Evolutionary conservation across 768 basidiomycete species (phyloP).

Genomic region (Psilocybe sp.): DNA sequence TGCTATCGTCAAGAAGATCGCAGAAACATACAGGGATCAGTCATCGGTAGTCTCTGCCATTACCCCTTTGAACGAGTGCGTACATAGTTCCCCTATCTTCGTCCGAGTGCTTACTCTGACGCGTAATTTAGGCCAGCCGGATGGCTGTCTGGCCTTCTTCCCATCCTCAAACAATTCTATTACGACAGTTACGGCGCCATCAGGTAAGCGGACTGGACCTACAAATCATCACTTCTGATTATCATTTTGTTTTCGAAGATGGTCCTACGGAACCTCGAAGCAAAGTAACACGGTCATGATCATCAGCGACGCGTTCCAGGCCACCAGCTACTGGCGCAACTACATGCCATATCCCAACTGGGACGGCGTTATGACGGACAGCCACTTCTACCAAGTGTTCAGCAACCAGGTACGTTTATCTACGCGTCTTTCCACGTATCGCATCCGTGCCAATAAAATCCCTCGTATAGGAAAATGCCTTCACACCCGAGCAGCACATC

Average conservation of each 20-base stretch:
- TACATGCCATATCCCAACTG: conserved; percentile 51
- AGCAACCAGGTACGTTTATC: conserved; percentile 39
- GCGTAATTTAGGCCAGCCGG: not conserved
- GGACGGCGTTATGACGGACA: conserved; percentile 73
- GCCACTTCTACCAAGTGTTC: conserved; percentile 77
- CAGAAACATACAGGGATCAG: conserved; percentile 50
- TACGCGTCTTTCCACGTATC: not conserved
- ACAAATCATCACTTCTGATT: not conserved
- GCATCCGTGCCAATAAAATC: too few species aligned
- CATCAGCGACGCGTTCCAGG: conserved; percentile 77
- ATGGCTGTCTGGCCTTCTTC: conserved; percentile 33
- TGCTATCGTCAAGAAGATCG: conserved; percentile 57
- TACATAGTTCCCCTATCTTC: not conserved
- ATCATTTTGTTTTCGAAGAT: conserved; percentile 18
- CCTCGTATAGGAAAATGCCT: conserved; percentile 26
- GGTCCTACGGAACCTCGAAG: conserved; percentile 29
- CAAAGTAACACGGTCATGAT: conserved; percentile 64
- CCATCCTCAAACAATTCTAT: conserved; percentile 55
- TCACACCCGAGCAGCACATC: conserved; percentile 51
- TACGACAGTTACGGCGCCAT: conserved; percentile 67
- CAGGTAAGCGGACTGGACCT: conserved; percentile 37
- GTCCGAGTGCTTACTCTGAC: not conserved
- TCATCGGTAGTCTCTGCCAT: conserved; percentile 58
- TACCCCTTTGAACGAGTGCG: conserved; percentile 74
- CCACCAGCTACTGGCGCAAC: conserved; percentile 62